A percentile compares a stretch with the other conserved stretches of the same genome.
phyloP scores from a whole-genome alignment of 441 rosid genomes.

The Pelargonium cotyledonis region DNA sequence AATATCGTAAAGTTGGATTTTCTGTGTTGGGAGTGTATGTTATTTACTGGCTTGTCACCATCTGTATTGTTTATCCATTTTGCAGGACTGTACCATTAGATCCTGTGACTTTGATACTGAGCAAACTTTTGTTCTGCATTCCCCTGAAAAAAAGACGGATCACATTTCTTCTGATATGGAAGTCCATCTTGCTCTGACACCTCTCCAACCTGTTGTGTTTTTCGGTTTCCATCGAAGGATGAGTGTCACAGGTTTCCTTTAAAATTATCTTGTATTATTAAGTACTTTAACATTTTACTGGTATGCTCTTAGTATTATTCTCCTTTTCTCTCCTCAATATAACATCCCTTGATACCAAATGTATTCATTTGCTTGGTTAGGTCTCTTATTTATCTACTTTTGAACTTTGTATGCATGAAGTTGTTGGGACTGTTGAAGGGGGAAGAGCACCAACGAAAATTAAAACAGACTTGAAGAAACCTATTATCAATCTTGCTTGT shows the following conservation, averaged over 20 bases:
- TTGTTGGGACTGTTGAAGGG: conserved; percentile 98
- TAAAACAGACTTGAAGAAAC: conserved; percentile 96
- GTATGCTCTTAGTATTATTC: background rate
- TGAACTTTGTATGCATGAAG: conserved; percentile 38
- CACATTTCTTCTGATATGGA: conserved; percentile 69
- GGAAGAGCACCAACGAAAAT: conserved; percentile 94
- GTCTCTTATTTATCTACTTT: conserved; percentile 15
- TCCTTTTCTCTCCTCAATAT: background rate
- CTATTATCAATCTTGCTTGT: conserved; percentile 92
- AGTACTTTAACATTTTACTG: background rate
- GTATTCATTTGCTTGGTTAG: conserved; percentile 5
- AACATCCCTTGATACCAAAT: background rate
- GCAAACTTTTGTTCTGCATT: conserved; percentile 92
- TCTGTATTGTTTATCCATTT: background rate
- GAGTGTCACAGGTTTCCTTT: conserved; percentile 85
- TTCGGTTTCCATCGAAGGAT: conserved; percentile 88
- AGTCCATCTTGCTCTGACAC: conserved; percentile 96
- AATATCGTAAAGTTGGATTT: background rate
- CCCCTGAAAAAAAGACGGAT: conserved; percentile 88
- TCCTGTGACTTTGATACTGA: conserved; percentile 94
- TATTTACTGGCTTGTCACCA: background rate
- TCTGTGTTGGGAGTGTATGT: background rate
- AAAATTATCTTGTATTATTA: background rate
- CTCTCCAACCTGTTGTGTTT: conserved; percentile 93
- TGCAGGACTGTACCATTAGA: conserved; percentile 93